Base-by-base conservation (phyloP, 164 flowering plant species). In the Tetracentron sinense region DNA sequence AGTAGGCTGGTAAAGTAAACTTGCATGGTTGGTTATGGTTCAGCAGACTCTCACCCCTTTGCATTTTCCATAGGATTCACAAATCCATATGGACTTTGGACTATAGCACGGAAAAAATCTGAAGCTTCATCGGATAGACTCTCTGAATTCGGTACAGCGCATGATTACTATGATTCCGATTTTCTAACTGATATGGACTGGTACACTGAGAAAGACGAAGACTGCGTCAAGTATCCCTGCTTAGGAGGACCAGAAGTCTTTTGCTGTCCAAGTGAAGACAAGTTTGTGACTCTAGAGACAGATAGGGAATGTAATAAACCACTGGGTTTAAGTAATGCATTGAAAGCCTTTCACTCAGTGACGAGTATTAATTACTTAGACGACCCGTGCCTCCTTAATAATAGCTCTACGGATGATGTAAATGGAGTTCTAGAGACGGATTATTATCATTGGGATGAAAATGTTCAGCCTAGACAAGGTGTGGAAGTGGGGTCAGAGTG, bases 91-190 rank as follows among this genome's bases (percentile, higher is more conserved):
- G 96, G 96, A 26, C 63, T 75, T 27, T 79, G 59, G 50, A 71
- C 85, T 29, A 52, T 73, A 42, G 67, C 79, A 31, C 74, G 52
- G 49, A 71, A 65, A 14, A 68, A 61, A 65, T 90, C 95, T 12
- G 85, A 74, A 16, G 61, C 83, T 22, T 89, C 98, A 27, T 93
- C 97, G 0, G 97, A 88, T 48, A 70, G 80, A 29, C 53, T 79
- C 56, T 85, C 96, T 44, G 84, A 91, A 60, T 93, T 93, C 59
- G 97, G 84, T 20, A 93, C 98, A 3, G 98, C 97, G 27, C 85
- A 91, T 4, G 95, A 87, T 65, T 90, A 87, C 68, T 81, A 72
- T 31, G 96, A 85, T 47, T 78, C 79, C 55, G 96, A 89, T 42
- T 60, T 87, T 78, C 81, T 78, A 58, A 81, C 79, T 77, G 89